These are phyloP conservation scores for Beta vulgaris DNA, from an alignment of 148 eudicot genomes.

Conservation along the genomic window DNA sequence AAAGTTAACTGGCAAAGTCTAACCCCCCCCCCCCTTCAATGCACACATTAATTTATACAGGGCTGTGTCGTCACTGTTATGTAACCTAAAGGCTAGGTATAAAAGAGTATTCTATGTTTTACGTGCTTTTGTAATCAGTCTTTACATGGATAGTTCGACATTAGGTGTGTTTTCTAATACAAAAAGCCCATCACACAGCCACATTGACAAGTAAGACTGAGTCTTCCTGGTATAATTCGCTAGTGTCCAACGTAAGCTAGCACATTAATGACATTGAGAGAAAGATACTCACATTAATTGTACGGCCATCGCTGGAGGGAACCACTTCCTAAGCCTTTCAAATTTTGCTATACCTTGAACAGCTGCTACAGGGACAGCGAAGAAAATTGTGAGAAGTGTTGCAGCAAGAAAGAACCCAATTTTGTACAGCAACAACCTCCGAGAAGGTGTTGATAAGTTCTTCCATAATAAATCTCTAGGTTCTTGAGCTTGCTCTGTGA, in stretches of 20 bases:
- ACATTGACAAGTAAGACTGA: not conserved
- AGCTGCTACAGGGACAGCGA: constrained; percentile 78
- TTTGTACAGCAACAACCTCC: constrained; percentile 57
- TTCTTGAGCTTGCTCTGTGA: constrained; percentile 86
- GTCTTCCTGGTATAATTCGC: not conserved
- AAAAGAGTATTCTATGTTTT: too few relatives aligned
- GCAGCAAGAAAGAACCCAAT: constrained; percentile 56
- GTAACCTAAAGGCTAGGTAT: too few relatives aligned
- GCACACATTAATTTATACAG: not conserved
- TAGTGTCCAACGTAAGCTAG: not conserved
- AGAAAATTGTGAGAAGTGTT: constrained; percentile 77
- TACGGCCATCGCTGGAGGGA: constrained; percentile 88
- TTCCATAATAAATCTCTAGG: constrained; percentile 87
- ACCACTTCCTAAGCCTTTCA: constrained; percentile 81
- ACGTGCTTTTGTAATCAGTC: not conserved
- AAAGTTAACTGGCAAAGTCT: not conserved
- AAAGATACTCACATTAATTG: constrained; percentile 61
- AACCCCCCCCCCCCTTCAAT: not conserved
- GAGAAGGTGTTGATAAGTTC: constrained; percentile 64
- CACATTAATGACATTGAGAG: not conserved
- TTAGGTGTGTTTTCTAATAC: not conserved
- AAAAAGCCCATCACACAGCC: not conserved
- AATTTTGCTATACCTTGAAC: constrained; percentile 91
- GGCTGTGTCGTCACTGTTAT: too few relatives aligned
- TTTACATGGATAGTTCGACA: not conserved